Evolutionary conservation across 257 asterid species (phyloP).

Genomic region (Solanum dulcamara): DNA sequence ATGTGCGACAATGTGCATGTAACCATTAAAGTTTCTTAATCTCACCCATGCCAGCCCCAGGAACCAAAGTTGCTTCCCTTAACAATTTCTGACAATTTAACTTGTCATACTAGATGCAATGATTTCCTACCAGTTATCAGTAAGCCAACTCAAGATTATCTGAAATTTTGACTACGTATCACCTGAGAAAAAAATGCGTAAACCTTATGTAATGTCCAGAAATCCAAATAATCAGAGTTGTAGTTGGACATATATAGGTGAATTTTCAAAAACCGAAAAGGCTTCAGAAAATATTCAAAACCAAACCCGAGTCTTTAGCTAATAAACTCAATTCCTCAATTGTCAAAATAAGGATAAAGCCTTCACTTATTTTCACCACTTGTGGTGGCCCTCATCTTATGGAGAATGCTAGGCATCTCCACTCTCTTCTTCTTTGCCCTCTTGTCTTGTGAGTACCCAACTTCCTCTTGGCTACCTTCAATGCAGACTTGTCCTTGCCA

Average conservation of each 20-base stretch:
- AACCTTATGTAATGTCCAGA: neutral
- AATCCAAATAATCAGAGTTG: neutral
- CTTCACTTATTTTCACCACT: slow-evolving; percentile 87
- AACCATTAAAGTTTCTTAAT: neutral
- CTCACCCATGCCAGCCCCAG: neutral
- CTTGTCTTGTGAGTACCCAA: slow-evolving; percentile 68
- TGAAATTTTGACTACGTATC: neutral
- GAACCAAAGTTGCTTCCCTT: neutral
- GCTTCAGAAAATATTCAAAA: neutral
- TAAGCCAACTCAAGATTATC: neutral
- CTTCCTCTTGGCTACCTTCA: no score
- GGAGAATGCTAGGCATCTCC: slow-evolving; percentile 66
- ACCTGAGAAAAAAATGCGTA: neutral
- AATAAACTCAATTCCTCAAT: no score
- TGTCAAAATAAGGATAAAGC: neutral
- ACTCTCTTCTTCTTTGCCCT: slow-evolving; percentile 81
- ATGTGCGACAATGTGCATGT: neutral
- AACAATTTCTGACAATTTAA: neutral
- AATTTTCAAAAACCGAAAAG: neutral
- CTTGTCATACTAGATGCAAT: neutral
- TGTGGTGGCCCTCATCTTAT: slow-evolving; percentile 87
- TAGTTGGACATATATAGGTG: neutral
- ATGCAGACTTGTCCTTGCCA: no score
- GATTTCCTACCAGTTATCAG: neutral
- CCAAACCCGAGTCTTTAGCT: neutral